Evolutionary conservation across 495 filamentous ascomycete genomes (phyloP).

Genomic region (Aspergillus conjunctus): DNA sequence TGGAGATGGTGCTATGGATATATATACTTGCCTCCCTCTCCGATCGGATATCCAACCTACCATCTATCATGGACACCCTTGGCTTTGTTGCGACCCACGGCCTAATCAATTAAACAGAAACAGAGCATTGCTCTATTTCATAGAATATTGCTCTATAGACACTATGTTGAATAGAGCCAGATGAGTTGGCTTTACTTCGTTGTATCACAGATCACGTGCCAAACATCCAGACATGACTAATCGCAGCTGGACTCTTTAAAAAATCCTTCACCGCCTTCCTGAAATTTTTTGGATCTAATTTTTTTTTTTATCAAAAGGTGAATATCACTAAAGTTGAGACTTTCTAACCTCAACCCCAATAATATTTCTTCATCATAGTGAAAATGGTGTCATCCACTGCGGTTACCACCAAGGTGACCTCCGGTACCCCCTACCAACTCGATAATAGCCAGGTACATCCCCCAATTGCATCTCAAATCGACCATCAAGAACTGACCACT

Average conservation of each 20-base stretch:
- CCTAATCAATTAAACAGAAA: too few relatives aligned
- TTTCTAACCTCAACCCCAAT: constrained; percentile 29
- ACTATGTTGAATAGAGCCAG: too few relatives aligned
- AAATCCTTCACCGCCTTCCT: constrained; percentile 8
- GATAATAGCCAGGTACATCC: constrained; percentile 60
- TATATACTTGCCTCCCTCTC: too few relatives aligned
- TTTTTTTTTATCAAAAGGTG: constrained; percentile 41
- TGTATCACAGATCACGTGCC: background rate
- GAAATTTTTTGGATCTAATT: constrained; percentile 8
- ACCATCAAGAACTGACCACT: constrained; percentile 4
- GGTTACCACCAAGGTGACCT: constrained; percentile 53
- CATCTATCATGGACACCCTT: too few relatives aligned
- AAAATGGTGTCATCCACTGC: constrained; percentile 52
- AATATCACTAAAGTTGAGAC: constrained; percentile 37
- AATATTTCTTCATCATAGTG: constrained; percentile 17
- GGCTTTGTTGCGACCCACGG: too few relatives aligned
- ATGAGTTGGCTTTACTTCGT: background rate
- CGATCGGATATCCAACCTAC: too few relatives aligned
- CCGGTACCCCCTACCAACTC: constrained; percentile 65
- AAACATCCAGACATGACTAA: background rate
- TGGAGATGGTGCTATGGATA: too few relatives aligned
- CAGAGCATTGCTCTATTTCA: too few relatives aligned
- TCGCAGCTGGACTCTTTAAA: background rate
- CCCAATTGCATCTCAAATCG: background rate
- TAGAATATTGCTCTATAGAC: too few relatives aligned